Percentiles rank a stretch among this genome's conserved stretches.
phyloP scores from a whole-genome alignment of 2,329 filamentous ascomycete genomes.

The Microsporum audouinii region DNA sequence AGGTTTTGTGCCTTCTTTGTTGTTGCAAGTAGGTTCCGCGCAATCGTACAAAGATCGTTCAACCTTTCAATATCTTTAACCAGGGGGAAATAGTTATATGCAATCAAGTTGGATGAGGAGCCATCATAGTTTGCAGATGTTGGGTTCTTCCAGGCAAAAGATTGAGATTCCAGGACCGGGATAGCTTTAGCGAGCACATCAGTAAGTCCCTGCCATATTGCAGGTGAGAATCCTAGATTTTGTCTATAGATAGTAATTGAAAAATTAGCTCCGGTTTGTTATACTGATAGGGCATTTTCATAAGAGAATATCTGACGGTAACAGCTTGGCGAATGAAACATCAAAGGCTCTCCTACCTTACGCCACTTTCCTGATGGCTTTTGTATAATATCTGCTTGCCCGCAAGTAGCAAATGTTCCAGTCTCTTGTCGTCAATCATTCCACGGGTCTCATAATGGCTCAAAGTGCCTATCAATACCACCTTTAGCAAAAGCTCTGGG shows the following conservation, averaged over 20 bases:
- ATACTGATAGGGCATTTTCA: background rate
- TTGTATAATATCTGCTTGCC: slow-evolving; percentile 50
- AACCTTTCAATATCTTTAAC: slow-evolving; percentile 53
- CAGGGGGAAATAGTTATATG: slow-evolving; percentile 46
- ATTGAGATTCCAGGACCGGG: slow-evolving; percentile 50
- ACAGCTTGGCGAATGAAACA: slow-evolving; percentile 4
- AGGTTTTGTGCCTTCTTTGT: slow-evolving; percentile 52
- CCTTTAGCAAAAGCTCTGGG: slow-evolving; percentile 39
- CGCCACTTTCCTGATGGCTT: slow-evolving; percentile 45
- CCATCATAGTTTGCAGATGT: slow-evolving; percentile 46
- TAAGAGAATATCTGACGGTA: background rate
- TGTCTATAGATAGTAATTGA: slow-evolving; percentile 29
- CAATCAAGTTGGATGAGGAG: slow-evolving; percentile 50
- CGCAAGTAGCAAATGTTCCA: slow-evolving; percentile 47
- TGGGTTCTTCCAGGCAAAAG: slow-evolving; percentile 50
- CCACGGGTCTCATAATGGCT: slow-evolving; percentile 51
- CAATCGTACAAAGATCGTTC: slow-evolving; percentile 51
- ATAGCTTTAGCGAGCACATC: slow-evolving; percentile 49
- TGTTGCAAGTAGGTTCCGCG: slow-evolving; percentile 50
- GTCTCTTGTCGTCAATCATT: slow-evolving; percentile 48
- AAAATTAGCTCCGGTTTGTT: background rate
- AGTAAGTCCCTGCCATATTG: slow-evolving; percentile 50
- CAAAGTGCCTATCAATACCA: slow-evolving; percentile 37
- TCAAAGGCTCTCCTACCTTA: slow-evolving; percentile 32
- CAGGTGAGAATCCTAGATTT: slow-evolving; percentile 44